A percentile compares a stretch with the other conserved stretches of the same genome.
Conservation (phyloP, 1,284 basidiomycete genomes). For the Cryptococcus depauperatus region DNA sequence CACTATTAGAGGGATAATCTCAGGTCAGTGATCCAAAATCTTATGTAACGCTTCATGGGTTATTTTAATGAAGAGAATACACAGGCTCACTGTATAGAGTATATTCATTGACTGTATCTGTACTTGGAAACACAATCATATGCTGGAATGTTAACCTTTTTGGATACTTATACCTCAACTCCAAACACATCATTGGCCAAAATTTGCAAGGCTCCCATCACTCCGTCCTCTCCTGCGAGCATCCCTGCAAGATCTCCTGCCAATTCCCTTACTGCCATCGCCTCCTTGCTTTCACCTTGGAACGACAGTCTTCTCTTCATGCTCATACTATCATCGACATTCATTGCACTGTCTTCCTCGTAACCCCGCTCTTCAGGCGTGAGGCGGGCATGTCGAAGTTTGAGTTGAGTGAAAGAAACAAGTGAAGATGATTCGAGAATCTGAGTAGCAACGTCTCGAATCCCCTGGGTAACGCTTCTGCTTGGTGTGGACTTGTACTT, state of each 20-base stretch:
- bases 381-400: conserved; percentile 3
- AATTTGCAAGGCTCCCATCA: conserved; percentile 11
- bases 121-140: too few species aligned
- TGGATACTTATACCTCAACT: not conserved
- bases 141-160: too few species aligned
- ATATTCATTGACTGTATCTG: not conserved
- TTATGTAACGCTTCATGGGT: too few species aligned
- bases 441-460: conserved; percentile 7
- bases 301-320: conserved; percentile 18
- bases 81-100: too few species aligned
- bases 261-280: conserved; percentile 68
- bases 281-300: conserved; percentile 50
- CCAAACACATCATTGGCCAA: conserved; percentile 15
- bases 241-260: conserved; percentile 60
- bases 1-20: too few species aligned
- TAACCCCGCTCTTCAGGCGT: conserved; percentile 2
- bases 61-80: too few species aligned
- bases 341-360: conserved; percentile 6
- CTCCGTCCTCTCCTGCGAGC: conserved; percentile 34
- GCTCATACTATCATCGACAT: conserved; percentile 31
- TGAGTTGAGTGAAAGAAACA: conserved; percentile 18
- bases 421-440: conserved; percentile 42
- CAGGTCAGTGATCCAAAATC: too few species aligned
- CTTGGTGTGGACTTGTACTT: not conserved
- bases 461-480: not conserved